Percentiles rank a stretch among this genome's conserved stretches.
Conservation (phyloP, 1,284 basidiomycete species). For the Wallemia hederae region DNA sequence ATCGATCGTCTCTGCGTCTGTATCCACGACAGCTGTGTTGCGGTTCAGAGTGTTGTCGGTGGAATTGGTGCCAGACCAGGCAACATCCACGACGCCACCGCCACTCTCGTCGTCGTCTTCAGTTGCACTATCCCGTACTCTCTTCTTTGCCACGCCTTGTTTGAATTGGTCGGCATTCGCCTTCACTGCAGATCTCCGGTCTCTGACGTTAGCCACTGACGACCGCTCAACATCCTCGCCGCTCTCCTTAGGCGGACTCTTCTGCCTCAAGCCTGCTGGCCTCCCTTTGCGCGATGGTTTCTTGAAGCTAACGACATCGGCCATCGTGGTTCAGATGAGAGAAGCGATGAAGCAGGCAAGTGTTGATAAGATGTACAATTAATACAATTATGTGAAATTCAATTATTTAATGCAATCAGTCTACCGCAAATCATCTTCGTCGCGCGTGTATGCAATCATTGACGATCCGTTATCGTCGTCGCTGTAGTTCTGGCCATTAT, state of each 20-base stretch:
- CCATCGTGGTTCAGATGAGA: background rate
- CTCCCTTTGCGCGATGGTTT: background rate
- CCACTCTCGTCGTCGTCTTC: constrained; percentile 22
- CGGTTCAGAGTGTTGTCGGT: constrained; percentile 10
- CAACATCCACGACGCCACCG: constrained; percentile 30
- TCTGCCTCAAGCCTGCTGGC: background rate
- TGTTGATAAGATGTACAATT: background rate
- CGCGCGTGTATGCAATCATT: background rate
- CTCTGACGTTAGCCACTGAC: background rate
- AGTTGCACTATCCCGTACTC: constrained; percentile 24
- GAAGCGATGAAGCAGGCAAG: background rate
- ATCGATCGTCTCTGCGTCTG: constrained; percentile 17
- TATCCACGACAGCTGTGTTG: constrained; percentile 16
- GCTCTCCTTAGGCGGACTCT: background rate
- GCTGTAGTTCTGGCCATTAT: too few relatives aligned
- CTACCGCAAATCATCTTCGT: background rate
- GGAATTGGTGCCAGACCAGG: constrained; percentile 18
- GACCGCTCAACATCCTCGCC: background rate
- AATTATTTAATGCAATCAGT: background rate
- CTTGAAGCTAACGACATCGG: background rate
- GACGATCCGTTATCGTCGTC: background rate
- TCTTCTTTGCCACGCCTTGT: background rate
- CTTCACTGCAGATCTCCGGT: background rate
- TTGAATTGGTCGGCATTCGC: background rate
- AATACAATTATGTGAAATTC: background rate